These are phyloP conservation scores for Penicillium aurantiogriseum DNA, from an alignment of 2,329 filamentous ascomycete genomes.

Conservation along the genomic window DNA sequence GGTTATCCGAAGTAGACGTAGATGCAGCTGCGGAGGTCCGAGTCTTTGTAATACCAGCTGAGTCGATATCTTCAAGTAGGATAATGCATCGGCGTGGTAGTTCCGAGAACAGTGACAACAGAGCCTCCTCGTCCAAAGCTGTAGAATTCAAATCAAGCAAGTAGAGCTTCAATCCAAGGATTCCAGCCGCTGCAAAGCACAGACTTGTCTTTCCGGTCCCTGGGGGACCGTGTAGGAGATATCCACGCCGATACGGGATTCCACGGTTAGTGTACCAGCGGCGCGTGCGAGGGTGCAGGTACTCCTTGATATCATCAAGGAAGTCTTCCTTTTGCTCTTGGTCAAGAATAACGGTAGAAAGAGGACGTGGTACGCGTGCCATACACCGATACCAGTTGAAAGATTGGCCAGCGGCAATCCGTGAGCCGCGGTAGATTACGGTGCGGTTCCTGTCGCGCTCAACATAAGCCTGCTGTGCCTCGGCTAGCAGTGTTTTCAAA, in stretches of 20 bases:
- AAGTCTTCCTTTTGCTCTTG: conserved; percentile 50
- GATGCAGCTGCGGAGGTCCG: conserved; percentile 11
- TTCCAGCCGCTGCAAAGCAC: conserved; percentile 67
- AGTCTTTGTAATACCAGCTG: conserved; percentile 65
- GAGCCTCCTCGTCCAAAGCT: conserved; percentile 63
- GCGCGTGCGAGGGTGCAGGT: conserved; percentile 51
- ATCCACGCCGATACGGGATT: conserved; percentile 81
- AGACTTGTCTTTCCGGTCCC: conserved; percentile 77
- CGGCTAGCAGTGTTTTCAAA: conserved; percentile 35
- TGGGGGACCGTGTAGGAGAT: conserved; percentile 76
- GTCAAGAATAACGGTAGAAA: conserved; percentile 57
- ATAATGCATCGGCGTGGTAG: conserved; percentile 70
- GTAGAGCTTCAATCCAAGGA: conserved; percentile 69
- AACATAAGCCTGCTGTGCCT: conserved; percentile 39
- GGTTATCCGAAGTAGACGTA: background rate
- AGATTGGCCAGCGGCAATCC: conserved; percentile 15
- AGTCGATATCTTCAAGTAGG: conserved; percentile 74
- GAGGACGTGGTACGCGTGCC: conserved; percentile 49
- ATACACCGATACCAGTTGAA: conserved; percentile 39
- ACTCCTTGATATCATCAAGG: conserved; percentile 56
- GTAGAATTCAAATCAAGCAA: conserved; percentile 66
- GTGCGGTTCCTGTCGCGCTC: conserved; percentile 38
- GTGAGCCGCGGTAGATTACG: conserved; percentile 39
- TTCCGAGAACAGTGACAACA: conserved; percentile 62
- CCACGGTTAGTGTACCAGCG: conserved; percentile 80